Percentiles rank a stretch among this genome's conserved stretches.
Conservation (phyloP, 805 yeast genomes). For the Wickerhamiella hasegawae region DNA sequence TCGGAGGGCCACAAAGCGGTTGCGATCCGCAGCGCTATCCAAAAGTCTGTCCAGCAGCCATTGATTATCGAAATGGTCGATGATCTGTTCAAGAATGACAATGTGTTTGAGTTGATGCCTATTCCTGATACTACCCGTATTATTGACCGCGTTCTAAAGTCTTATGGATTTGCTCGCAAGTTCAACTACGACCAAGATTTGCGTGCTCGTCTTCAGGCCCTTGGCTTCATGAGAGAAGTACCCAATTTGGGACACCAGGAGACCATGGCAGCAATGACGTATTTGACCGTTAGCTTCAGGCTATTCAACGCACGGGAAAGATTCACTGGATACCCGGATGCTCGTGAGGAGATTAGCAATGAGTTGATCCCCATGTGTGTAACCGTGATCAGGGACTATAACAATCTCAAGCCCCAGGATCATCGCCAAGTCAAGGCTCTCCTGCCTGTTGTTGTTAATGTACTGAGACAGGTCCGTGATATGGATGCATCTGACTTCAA, state of each 20-base stretch:
- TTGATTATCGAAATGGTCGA: constrained; percentile 74
- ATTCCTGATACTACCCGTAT: constrained; percentile 43
- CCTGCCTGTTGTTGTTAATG: constrained; percentile 85
- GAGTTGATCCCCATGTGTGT: constrained; percentile 54
- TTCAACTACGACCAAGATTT: constrained; percentile 83
- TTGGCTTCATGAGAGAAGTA: constrained; percentile 79
- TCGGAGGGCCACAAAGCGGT: constrained; percentile 27
- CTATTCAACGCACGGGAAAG: constrained; percentile 49
- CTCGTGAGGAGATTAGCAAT: constrained; percentile 35
- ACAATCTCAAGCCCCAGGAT: constrained; percentile 50
- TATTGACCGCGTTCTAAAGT: constrained; percentile 41
- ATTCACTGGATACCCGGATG: constrained; percentile 29
- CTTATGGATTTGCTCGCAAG: constrained; percentile 69
- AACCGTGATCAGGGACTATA: constrained; percentile 52
- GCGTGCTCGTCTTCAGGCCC: constrained; percentile 77
- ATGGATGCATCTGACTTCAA: constrained; percentile 59
- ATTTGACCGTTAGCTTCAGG: constrained; percentile 63
- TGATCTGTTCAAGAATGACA: constrained; percentile 50
- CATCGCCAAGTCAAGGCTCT: constrained; percentile 67
- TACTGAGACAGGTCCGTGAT: constrained; percentile 65
- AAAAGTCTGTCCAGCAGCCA: constrained; percentile 80
- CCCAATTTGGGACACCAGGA: constrained; percentile 91
- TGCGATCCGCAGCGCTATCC: constrained; percentile 58
- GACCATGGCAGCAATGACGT: constrained; percentile 75
- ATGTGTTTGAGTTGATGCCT: constrained; percentile 56